Evolutionary conservation across 2,329 filamentous ascomycete genomes (phyloP).

Genomic region (Penicillium sp.): DNA sequence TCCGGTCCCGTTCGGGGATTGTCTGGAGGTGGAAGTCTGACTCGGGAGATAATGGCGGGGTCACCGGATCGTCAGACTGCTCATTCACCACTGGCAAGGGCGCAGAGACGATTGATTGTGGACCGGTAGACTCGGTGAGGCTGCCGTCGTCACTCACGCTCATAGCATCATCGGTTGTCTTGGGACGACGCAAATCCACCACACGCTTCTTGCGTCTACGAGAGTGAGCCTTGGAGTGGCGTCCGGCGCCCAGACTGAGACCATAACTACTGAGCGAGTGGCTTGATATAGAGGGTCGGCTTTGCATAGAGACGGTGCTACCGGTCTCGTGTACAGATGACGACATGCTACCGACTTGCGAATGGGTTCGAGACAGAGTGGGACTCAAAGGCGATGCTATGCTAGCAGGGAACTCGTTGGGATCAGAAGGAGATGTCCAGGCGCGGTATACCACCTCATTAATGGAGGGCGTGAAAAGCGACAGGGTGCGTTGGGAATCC

Average conservation of each 20-base stretch:
- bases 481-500: conserved; percentile 86
- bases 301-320: conserved; percentile 66
- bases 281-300: conserved; percentile 48
- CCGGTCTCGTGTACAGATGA: conserved; percentile 69
- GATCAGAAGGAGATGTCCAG: conserved; percentile 79
- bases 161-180: conserved; percentile 41
- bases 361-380: conserved; percentile 63
- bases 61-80: conserved; percentile 55
- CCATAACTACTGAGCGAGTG: conserved; percentile 42
- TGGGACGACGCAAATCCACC: conserved; percentile 47
- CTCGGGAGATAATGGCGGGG: conserved; percentile 52
- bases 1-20: conserved; percentile 36
- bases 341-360: conserved; percentile 65
- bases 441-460: conserved; percentile 87
- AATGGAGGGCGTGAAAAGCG: conserved; percentile 88
- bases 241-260: conserved; percentile 40
- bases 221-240: conserved; percentile 46
- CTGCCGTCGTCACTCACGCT: conserved; percentile 45
- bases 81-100: conserved; percentile 61
- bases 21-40: conserved; percentile 32
- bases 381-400: conserved; percentile 46
- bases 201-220: conserved; percentile 51
- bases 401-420: conserved; percentile 55
- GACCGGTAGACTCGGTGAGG: conserved; percentile 40
- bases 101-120: conserved; percentile 54